phyloP scores from a whole-genome alignment of 1,284 basidiomycete species.

The Fomitopsis betulina region DNA sequence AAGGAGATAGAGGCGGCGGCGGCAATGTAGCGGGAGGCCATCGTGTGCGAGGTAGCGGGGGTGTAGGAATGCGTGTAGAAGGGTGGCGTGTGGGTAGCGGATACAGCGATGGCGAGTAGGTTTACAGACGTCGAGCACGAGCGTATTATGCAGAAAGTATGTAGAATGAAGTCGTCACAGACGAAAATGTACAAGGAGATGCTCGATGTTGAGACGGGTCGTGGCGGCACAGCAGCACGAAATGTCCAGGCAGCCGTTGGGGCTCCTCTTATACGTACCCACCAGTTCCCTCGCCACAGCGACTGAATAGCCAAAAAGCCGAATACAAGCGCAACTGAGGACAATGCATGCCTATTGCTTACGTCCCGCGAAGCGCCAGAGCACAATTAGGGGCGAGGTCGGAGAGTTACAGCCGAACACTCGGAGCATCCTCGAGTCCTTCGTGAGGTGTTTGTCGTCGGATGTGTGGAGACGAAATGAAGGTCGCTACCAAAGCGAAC shows the following conservation, averaged over 20 bases:
- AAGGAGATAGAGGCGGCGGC: neutral
- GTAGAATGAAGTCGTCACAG: neutral
- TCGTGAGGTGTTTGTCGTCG: neutral
- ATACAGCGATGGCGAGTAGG: neutral
- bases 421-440: neutral
- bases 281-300: neutral
- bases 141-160: neutral
- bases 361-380: neutral
- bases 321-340: neutral
- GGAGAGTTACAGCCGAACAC: neutral
- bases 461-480: neutral
- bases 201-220: neutral
- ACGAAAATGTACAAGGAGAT: neutral
- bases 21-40: conserved; percentile 8
- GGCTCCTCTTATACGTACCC: neutral
- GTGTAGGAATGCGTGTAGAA: conserved; percentile 8
- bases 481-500: neutral
- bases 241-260: neutral
- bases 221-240: neutral
- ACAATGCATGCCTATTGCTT: neutral
- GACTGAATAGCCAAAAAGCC: neutral
- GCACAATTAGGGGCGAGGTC: neutral
- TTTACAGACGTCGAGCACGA: neutral
- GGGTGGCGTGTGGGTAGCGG: neutral
- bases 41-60: conserved; percentile 1